These are phyloP conservation scores for Clonostachys rosea DNA, from an alignment of 2,329 filamentous ascomycete species.

Conservation along the genomic window DNA sequence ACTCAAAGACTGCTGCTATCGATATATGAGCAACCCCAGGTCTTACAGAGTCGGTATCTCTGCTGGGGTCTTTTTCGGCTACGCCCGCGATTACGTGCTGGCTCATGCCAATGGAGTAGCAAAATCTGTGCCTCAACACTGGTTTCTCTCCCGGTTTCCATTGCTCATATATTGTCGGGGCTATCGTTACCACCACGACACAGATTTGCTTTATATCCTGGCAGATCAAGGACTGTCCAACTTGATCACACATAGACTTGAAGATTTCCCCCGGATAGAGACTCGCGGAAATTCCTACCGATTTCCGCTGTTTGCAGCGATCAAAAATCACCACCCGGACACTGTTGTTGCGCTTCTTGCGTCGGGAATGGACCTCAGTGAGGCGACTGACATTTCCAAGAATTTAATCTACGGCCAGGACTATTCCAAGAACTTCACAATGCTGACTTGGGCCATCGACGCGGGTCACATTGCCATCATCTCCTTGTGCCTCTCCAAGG, in stretches of 20 bases:
- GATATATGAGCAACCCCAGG: slow-evolving; percentile 22
- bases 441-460: neutral
- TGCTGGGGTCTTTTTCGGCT: slow-evolving; percentile 30
- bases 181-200: neutral
- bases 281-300: neutral
- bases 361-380: neutral
- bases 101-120: slow-evolving; percentile 2
- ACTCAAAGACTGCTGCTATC: slow-evolving; percentile 35
- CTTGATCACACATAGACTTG: neutral
- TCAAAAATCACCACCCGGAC: neutral
- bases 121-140: slow-evolving; percentile 14
- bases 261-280: neutral
- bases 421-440: neutral
- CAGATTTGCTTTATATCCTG: neutral
- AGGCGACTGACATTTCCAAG: neutral
- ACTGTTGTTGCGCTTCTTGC: neutral
- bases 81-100: slow-evolving; percentile 10
- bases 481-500: neutral
- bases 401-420: neutral
- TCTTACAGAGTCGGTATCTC: slow-evolving; percentile 34
- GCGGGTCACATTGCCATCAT: neutral
- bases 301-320: slow-evolving; percentile 1
- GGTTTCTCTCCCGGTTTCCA: slow-evolving; percentile 21
- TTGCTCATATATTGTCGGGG: neutral
- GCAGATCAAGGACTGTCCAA: neutral